A percentile compares a stretch with the other conserved stretches of the same genome.
phyloP scores from a whole-genome alignment of 2,329 filamentous ascomycete genomes.

The Oidium heveae region DNA sequence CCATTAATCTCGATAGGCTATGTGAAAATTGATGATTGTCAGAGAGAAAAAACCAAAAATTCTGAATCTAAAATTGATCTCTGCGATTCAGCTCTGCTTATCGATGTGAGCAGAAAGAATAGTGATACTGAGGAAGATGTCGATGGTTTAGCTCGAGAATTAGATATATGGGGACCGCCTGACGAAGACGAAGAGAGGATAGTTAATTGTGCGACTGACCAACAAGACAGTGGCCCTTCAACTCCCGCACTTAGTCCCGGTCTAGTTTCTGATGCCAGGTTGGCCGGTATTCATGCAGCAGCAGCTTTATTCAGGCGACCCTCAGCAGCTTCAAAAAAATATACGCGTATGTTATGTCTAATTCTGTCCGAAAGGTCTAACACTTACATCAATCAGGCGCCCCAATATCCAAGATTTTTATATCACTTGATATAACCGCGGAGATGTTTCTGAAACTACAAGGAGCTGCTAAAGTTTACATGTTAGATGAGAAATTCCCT shows the following conservation, averaged over 20 bases:
- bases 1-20: neutral
- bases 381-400: constrained; percentile 6
- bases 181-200: constrained; percentile 4
- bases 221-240: neutral
- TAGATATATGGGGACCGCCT: constrained; percentile 11
- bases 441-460: constrained; percentile 12
- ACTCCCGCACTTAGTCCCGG: constrained; percentile 1
- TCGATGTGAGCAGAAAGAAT: neutral
- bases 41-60: neutral
- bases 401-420: constrained; percentile 12
- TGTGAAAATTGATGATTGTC: neutral
- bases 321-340: constrained; percentile 11
- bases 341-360: constrained; percentile 8
- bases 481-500: constrained; percentile 12
- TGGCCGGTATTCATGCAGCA: constrained; percentile 11
- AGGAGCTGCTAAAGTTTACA: constrained; percentile 12
- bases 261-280: constrained; percentile 6
- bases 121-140: neutral
- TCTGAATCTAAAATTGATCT: too few relatives aligned
- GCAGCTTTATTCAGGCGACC: constrained; percentile 11
- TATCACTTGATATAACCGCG: constrained; percentile 9
- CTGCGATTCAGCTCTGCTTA: too few relatives aligned
- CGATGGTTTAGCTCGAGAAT: constrained; percentile 6
- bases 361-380: neutral
- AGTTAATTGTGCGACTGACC: neutral